Percentiles rank a stretch among this genome's conserved stretches.
These are phyloP conservation scores for Quercus cerris DNA, from an alignment of 306 rosid genomes.

Conservation along the genomic window DNA sequence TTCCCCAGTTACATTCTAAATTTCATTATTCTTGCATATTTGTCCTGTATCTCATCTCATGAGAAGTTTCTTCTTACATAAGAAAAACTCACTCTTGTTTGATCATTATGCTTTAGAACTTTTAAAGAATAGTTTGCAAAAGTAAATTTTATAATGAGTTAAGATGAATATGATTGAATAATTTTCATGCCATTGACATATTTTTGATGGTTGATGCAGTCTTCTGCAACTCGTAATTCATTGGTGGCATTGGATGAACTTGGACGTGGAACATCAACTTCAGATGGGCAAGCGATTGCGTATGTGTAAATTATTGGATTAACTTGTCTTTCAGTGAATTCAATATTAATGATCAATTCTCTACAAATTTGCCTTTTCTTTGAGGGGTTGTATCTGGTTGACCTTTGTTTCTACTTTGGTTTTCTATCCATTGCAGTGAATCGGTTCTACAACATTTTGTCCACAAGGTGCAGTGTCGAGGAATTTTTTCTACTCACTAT, in stretches of 20 bases:
- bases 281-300: slow-evolving; percentile 99
- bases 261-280: slow-evolving; percentile 98
- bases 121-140: neutral
- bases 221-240: slow-evolving; percentile 78
- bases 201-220: slow-evolving; percentile 44
- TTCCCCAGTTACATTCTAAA: neutral
- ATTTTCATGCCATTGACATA: slow-evolving; percentile 5
- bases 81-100: neutral
- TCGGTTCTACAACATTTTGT: slow-evolving; percentile 88
- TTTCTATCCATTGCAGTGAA: slow-evolving; percentile 49
- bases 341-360: slow-evolving; percentile 3
- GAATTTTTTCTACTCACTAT: slow-evolving; percentile 90
- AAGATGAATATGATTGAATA: slow-evolving; percentile 1
- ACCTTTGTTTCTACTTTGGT: slow-evolving; percentile 16
- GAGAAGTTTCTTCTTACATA: neutral
- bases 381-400: neutral
- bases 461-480: slow-evolving; percentile 74
- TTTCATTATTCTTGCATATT: neutral
- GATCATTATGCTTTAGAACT: neutral
- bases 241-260: slow-evolving; percentile 91
- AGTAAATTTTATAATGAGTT: neutral
- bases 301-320: slow-evolving; percentile 31
- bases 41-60: neutral
- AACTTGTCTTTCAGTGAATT: slow-evolving; percentile 10
- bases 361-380: neutral